phyloP scores from a whole-genome alignment of 2,329 filamentous ascomycete species.

The Lecanosticta acicola region DNA sequence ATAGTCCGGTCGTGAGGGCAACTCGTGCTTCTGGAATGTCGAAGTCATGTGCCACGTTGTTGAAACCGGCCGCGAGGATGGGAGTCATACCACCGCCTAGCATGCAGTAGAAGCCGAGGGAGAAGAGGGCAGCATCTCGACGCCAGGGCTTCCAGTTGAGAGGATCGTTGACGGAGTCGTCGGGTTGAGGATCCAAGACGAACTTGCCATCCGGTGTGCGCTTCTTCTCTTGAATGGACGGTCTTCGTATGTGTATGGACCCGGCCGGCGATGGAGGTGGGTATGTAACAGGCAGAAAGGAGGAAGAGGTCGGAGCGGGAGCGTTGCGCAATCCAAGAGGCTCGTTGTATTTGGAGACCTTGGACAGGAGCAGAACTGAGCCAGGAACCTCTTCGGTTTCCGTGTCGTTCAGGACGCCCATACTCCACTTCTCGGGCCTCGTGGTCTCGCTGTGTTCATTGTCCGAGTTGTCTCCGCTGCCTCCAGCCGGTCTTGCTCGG shows the following conservation, averaged over 20 bases:
- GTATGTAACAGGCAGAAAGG: slow-evolving; percentile 46
- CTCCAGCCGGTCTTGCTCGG: slow-evolving; percentile 8
- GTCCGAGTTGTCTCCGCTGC: slow-evolving; percentile 14
- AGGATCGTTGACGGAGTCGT: slow-evolving; percentile 84
- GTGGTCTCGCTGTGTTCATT: slow-evolving; percentile 10
- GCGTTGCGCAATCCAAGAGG: slow-evolving; percentile 58
- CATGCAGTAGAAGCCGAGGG: slow-evolving; percentile 87
- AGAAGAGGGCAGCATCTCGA: slow-evolving; percentile 71
- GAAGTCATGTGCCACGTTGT: slow-evolving; percentile 65
- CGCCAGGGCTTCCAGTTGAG: slow-evolving; percentile 85
- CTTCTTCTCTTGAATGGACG: slow-evolving; percentile 52
- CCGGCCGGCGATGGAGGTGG: slow-evolving; percentile 18
- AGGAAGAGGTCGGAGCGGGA: slow-evolving; percentile 54
- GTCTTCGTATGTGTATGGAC: slow-evolving; percentile 12
- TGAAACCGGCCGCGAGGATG: slow-evolving; percentile 83
- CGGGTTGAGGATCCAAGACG: slow-evolving; percentile 85
- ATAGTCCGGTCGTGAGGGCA: slow-evolving; percentile 81
- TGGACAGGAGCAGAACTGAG: slow-evolving; percentile 56
- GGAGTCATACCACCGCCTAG: slow-evolving; percentile 89
- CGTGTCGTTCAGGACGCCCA: slow-evolving; percentile 80
- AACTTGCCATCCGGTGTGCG: slow-evolving; percentile 74
- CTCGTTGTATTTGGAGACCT: slow-evolving; percentile 53
- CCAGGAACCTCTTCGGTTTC: slow-evolving; percentile 79
- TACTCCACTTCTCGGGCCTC: slow-evolving; percentile 43
- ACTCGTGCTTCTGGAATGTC: slow-evolving; percentile 65